Conservation (phyloP, 2,329 filamentous ascomycete species). For the Botrytis sinoallii region DNA sequence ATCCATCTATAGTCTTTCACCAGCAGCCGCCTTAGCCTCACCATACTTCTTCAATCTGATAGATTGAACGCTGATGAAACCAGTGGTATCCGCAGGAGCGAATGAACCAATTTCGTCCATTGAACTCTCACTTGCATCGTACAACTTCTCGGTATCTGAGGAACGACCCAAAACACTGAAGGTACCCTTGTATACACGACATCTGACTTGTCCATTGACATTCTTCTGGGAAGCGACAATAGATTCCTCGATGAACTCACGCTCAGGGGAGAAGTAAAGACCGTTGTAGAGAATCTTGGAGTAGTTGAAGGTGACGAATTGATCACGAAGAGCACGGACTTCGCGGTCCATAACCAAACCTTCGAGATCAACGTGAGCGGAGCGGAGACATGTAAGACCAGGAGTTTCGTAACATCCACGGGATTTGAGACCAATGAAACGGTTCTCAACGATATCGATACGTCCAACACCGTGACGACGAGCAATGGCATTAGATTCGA, state of each 20-base stretch:
- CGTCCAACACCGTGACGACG: constrained; percentile 71
- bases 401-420: constrained; percentile 72
- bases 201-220: constrained; percentile 60
- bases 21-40: constrained; percentile 77
- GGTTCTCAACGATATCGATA: constrained; percentile 81
- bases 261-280: constrained; percentile 65
- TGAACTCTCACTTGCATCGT: constrained; percentile 60
- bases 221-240: constrained; percentile 58
- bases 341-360: constrained; percentile 67
- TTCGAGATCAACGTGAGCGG: constrained; percentile 53
- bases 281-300: constrained; percentile 59
- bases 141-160: constrained; percentile 66
- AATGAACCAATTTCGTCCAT: constrained; percentile 73
- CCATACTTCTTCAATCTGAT: constrained; percentile 61
- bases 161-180: constrained; percentile 58
- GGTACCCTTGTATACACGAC: constrained; percentile 65
- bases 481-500: constrained; percentile 67
- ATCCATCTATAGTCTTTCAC: constrained; percentile 58
- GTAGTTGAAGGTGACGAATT: constrained; percentile 65
- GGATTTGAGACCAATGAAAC: constrained; percentile 76
- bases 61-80: constrained; percentile 62
- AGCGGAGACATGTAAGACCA: constrained; percentile 36
- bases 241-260: constrained; percentile 66
- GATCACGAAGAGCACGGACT: constrained; percentile 66
- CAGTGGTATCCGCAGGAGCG: constrained; percentile 61